Percentiles rank a stretch among this genome's conserved stretches.
These are phyloP conservation scores for Discostella stelligeroides DNA, from an alignment of 108 stramenopile genomes.

Conservation along the genomic window DNA sequence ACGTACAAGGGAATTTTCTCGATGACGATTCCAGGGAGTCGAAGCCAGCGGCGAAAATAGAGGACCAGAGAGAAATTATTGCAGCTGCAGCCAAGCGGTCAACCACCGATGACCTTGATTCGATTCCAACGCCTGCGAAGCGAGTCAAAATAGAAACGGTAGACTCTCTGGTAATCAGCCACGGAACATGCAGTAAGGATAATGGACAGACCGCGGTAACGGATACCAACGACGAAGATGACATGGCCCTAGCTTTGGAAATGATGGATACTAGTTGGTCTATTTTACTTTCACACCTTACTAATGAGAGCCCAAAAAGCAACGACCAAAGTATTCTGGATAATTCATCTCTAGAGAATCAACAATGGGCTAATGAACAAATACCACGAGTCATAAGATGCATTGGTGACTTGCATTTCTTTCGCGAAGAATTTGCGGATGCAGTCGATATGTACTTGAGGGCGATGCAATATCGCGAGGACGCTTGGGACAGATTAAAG, in stretches of 20 bases:
- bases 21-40: slow-evolving; percentile 11
- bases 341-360: neutral
- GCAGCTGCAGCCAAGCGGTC: slow-evolving; percentile 56
- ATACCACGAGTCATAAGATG: slow-evolving; percentile 65
- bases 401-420: slow-evolving; percentile 71
- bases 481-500: slow-evolving; percentile 35
- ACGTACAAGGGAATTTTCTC: slow-evolving; percentile 2
- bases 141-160: slow-evolving; percentile 16
- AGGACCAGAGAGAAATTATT: slow-evolving; percentile 17
- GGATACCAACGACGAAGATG: slow-evolving; percentile 33
- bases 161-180: slow-evolving; percentile 1
- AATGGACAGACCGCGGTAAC: neutral
- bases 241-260: slow-evolving; percentile 67
- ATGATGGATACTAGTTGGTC: slow-evolving; percentile 79
- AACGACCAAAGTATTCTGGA: neutral
- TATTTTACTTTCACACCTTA: slow-evolving; percentile 55
- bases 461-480: slow-evolving; percentile 65
- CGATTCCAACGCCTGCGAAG: neutral
- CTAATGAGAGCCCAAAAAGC: slow-evolving; percentile 5
- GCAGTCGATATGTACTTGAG: slow-evolving; percentile 80
- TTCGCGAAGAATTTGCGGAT: slow-evolving; percentile 57
- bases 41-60: slow-evolving; percentile 17
- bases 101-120: slow-evolving; percentile 5
- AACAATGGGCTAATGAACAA: slow-evolving; percentile 56
- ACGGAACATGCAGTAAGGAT: slow-evolving; percentile 7